Evolutionary conservation across 306 rosid genomes (phyloP).

Genomic region (Quercus parvula): DNA sequence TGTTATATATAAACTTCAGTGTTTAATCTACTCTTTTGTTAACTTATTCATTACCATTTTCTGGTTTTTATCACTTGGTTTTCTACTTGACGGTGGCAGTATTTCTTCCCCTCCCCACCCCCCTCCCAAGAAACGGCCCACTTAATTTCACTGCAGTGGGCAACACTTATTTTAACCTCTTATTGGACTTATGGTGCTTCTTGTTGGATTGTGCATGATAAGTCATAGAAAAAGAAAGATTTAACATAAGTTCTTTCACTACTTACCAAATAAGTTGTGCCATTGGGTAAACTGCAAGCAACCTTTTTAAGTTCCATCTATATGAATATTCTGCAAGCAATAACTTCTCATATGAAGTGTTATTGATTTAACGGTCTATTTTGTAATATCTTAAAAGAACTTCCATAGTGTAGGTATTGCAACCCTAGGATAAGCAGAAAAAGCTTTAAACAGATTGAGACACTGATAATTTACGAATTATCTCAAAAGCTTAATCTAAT

Average conservation of each 20-base stretch:
- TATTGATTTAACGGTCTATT: not conserved
- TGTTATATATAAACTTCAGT: slow-evolving; percentile 14
- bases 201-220: not conserved
- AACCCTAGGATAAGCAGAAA: not conserved
- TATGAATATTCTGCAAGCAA: not conserved
- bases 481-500: no score
- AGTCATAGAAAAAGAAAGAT: not conserved
- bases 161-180: not conserved
- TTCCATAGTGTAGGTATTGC: not conserved
- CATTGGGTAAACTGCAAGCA: not conserved
- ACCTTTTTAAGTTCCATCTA: not conserved
- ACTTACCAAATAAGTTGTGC: not conserved
- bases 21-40: slow-evolving; percentile 6
- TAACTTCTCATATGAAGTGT: not conserved
- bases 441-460: not conserved
- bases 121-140: no score
- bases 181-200: not conserved
- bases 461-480: no score
- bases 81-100: not conserved
- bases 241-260: not conserved
- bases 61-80: not conserved
- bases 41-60: slow-evolving; percentile 9
- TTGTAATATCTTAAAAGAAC: not conserved
- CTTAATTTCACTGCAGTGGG: not conserved
- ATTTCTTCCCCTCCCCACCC: not conserved